Base-by-base conservation (phyloP, 495 filamentous ascomycete genomes). In the Penicillium goetzii region DNA sequence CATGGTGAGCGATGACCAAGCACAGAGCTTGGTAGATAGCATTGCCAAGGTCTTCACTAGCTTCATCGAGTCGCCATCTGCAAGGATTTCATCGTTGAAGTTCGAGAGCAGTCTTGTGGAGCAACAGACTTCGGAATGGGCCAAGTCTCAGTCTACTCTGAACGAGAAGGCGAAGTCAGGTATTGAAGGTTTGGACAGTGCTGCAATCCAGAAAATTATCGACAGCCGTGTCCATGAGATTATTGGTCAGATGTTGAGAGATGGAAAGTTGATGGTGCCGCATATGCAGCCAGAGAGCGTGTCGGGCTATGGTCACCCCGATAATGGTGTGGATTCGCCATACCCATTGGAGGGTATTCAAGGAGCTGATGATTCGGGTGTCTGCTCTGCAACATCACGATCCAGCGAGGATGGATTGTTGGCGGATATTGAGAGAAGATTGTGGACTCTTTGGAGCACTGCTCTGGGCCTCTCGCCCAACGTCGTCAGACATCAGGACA, bases 361-460 rank as follows among this genome's bases (percentile, higher is more conserved):
- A 38, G 67, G 56, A 49, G 71, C 67, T 0, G 66, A 70, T 67
- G 62, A 70, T 63, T 74, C 68, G 14, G 64, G 69, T 45, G 64
- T 68, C 56, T 71, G 66, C 38, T 72, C 71, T 23, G 64, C 60
- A 23, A 69, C 68, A 15, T 71, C 68, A 2, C 62, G 66, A 11
- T 69, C 68, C 12, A 73, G 71, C 19, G 62, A 67, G 58, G 71
- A 73, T 4, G 72, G 66, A 21, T 47, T 66, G 49, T 62, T 61
- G 52, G 71, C 65, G 0, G 71, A 73, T 43, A 59, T 75, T 55
- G 76, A 79, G 43, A 72, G 73, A 26, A 79, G 73, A 28, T 74
- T 83, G 17, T 76, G 79, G 71, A 74, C 61, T 26, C 74, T 82
- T 47, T 83, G 81, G 81, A 79, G 78, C 55, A 71, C 74, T 47